Evolutionary conservation across 148 eudicot genomes (phyloP), one percentile per base, ranked within the genome.

Genomic region (Rheum nobile): DNA sequence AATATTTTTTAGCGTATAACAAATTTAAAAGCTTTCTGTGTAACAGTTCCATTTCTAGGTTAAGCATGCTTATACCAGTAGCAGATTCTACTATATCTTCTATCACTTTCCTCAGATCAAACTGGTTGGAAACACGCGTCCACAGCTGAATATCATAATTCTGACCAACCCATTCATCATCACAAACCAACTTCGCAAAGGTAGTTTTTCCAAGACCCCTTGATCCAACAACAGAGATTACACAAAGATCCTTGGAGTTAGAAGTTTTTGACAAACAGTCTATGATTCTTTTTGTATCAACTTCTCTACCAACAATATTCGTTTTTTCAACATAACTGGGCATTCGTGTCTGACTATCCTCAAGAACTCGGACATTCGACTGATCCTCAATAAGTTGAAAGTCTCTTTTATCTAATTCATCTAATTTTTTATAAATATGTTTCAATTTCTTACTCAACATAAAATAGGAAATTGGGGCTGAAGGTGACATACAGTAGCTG

Each of bases 351-450:
- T 32, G 70, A 65, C 22, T 65, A 65, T 14, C 70, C 41, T 34
- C 41, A 32, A 1, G 32, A 65, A 65, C 70, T 14, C 32, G 39
- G 22, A 34, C 39, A 17, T 65, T 41, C 14, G 22, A 14, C 28
- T 16, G 43, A 17, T 69, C 29, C 37, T 77, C 81, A 24, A 72
- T 63, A 13, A 83, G 57, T 10, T 68, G 59, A 22, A 80, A 83
- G 7, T 41, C 32, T 19, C n/a, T 73, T 69, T 74, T 80, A 37
- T 48, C 83, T 39, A 75, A 43, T 50, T 71, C 61, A 17, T 75
- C 79, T 17, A 82, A 43, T 67, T 47, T 61, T 3, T 24, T 47
- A 19, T 28, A 26, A 35, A 76, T 41, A 11, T 61, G 77, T 57
- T 61, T 76, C 10, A 82, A 43, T n/a, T 48, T 76, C n/a, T 34